Evolutionary conservation across 1,284 basidiomycete species (phyloP).

Genomic region (Kwoniella shivajii): DNA sequence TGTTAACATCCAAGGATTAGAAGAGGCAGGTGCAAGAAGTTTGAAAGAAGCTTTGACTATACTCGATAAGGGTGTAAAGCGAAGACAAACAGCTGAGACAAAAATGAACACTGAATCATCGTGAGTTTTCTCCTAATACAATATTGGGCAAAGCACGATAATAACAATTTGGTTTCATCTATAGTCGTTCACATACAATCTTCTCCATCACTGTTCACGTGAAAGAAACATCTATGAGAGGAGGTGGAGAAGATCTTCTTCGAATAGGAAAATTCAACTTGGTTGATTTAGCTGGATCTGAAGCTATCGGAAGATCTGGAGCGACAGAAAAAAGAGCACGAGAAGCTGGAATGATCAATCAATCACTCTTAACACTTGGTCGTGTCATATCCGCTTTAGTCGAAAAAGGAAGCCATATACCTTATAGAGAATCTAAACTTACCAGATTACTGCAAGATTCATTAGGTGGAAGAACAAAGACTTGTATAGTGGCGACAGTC

Average conservation of each 20-base stretch:
- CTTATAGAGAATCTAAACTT: conserved; percentile 87
- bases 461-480: conserved; percentile 96
- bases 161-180: no score
- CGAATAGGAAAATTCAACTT: conserved; percentile 95
- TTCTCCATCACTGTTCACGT: conserved; percentile 94
- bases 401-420: conserved; percentile 86
- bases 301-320: conserved; percentile 95
- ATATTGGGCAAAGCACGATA: no score
- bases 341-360: conserved; percentile 99
- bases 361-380: conserved; percentile 92
- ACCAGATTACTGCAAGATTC: conserved; percentile 98
- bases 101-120: conserved; percentile 96
- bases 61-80: conserved; percentile 83
- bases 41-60: conserved; percentile 82
- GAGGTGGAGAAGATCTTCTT: conserved; percentile 79
- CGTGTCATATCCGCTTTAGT: conserved; percentile 97
- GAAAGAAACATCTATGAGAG: conserved; percentile 69
- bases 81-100: conserved; percentile 92
- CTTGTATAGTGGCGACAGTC: conserved; percentile 95
- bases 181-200: conserved; percentile 92
- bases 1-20: conserved; percentile 90
- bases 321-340: conserved; percentile 93
- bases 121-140: conserved; percentile 55
- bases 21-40: conserved; percentile 83
- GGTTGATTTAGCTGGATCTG: conserved; percentile 95